phyloP scores from a whole-genome alignment of 1,139 yeast genomes.

The Nakaseomyces uthaithaninus region DNA sequence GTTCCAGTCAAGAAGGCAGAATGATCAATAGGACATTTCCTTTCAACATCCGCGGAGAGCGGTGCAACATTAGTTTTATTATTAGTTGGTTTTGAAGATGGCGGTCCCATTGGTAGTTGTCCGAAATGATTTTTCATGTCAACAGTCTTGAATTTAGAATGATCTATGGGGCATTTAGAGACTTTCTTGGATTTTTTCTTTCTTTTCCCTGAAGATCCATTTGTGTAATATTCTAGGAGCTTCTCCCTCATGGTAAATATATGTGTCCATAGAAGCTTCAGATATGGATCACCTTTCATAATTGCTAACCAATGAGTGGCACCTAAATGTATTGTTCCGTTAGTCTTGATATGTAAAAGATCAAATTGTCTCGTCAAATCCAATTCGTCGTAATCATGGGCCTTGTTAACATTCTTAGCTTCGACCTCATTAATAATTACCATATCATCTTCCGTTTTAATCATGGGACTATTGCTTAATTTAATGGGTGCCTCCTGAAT shows the following conservation, averaged over 20 bases:
- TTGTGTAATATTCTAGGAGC: slow-evolving; percentile 28
- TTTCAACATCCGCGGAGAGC: slow-evolving; percentile 7
- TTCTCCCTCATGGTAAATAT: slow-evolving; percentile 43
- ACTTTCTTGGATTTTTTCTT: slow-evolving; percentile 11
- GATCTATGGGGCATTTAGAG: slow-evolving; percentile 10
- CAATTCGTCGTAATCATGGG: slow-evolving; percentile 33
- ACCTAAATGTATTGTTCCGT: slow-evolving; percentile 44
- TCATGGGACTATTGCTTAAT: slow-evolving; percentile 2
- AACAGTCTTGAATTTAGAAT: slow-evolving; percentile 3
- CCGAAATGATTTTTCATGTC: background rate
- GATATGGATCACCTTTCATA: slow-evolving; percentile 45
- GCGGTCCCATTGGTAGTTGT: slow-evolving; percentile 1
- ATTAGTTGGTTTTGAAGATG: slow-evolving; percentile 2
- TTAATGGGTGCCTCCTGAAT: background rate
- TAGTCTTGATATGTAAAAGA: slow-evolving; percentile 42
- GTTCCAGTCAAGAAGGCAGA: slow-evolving; percentile 9
- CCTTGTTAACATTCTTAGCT: slow-evolving; percentile 8
- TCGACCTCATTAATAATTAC: slow-evolving; percentile 42
- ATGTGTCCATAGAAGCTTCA: slow-evolving; percentile 45
- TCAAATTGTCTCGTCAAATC: slow-evolving; percentile 43
- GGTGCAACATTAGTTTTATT: too few species aligned
- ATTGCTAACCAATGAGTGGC: slow-evolving; percentile 47
- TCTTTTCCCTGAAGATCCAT: slow-evolving; percentile 6
- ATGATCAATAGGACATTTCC: slow-evolving; percentile 18
- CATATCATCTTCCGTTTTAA: slow-evolving; percentile 28